Conservation (phyloP, 352 stramenopile genomes). For the Plasmopara muralis region DNA sequence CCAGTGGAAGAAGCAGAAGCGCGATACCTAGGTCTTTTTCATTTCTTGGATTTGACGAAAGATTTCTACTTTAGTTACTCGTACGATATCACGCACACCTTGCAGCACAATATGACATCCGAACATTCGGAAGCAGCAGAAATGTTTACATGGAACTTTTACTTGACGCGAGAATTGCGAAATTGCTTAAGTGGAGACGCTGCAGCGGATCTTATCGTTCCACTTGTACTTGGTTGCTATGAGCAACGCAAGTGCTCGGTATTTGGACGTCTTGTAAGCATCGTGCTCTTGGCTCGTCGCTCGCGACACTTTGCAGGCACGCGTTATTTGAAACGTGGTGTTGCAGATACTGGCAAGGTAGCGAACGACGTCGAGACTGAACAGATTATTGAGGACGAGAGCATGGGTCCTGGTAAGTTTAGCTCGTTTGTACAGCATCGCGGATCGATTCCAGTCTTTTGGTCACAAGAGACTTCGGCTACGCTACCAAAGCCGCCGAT, state of each 20-base stretch:
- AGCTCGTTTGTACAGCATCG: conserved; percentile 97
- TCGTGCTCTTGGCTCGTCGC: conserved; percentile 94
- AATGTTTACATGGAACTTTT: conserved; percentile 97
- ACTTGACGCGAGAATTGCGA: conserved; percentile 92
- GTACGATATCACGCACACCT: conserved; percentile 95
- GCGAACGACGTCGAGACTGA: conserved; percentile 99
- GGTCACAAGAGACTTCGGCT: conserved; percentile 97
- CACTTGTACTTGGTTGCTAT: conserved; percentile 92
- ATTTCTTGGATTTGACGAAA: conserved; percentile 98
- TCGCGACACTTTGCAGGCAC: conserved; percentile 98
- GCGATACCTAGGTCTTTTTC: conserved; percentile 95
- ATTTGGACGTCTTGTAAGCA: conserved; percentile 92
- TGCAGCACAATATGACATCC: conserved; percentile 97
- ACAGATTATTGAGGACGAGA: conserved; percentile 91
- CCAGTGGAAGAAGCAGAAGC: conserved; percentile 79
- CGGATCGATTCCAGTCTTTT: conserved; percentile 99
- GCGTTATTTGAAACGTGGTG: conserved; percentile 95
- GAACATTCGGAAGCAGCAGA: conserved; percentile 78
- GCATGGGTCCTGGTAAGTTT: conserved; percentile 88
- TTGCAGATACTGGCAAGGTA: conserved; percentile 97
- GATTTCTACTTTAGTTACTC: conserved; percentile 99
- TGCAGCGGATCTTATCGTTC: conserved; percentile 84
- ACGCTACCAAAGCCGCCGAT: conserved; percentile 98
- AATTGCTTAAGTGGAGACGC: conserved; percentile 76
- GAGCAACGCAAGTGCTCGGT: conserved; percentile 95